These are phyloP conservation scores for Eimeria brunetti DNA, from an alignment of 169 alveolate genomes.

Conservation along the genomic window DNA sequence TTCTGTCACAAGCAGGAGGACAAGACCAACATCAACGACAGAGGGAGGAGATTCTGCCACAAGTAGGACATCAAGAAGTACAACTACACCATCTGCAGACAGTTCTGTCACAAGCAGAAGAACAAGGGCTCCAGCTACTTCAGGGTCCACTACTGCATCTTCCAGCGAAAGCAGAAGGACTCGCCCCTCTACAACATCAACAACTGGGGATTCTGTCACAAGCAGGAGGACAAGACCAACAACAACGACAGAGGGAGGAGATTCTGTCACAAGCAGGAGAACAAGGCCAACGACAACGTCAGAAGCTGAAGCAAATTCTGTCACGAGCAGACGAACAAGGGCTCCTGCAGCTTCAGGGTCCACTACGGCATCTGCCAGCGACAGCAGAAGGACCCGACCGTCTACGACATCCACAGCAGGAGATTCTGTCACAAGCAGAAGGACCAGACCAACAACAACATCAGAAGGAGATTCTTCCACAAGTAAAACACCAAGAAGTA, in stretches of 20 bases:
- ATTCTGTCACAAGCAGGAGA: not conserved
- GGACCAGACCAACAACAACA: no score
- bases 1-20: not conserved
- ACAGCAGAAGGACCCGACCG: not conserved
- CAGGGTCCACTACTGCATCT: not conserved
- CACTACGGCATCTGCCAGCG: not conserved
- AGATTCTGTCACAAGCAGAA: not conserved
- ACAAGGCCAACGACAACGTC: not conserved
- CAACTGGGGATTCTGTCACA: not conserved
- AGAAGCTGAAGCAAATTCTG: not conserved
- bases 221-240: conserved; percentile 4
- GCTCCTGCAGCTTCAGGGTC: not conserved
- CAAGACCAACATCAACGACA: not conserved
- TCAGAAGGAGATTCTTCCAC: not conserved
- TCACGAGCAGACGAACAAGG: not conserved
- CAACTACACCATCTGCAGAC: not conserved
- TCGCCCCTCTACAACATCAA: not conserved
- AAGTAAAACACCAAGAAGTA: not conserved
- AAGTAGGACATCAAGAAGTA: not conserved
- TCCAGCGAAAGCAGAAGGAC: conserved; percentile 2
- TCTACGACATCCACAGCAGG: not conserved
- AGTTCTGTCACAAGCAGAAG: conserved; percentile 9
- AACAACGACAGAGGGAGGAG: not conserved
- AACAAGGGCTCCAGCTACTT: not conserved
- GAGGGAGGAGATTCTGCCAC: not conserved